Evolutionary conservation across 169 alveolate genomes (phyloP).

Genomic region (Theileria parva): DNA sequence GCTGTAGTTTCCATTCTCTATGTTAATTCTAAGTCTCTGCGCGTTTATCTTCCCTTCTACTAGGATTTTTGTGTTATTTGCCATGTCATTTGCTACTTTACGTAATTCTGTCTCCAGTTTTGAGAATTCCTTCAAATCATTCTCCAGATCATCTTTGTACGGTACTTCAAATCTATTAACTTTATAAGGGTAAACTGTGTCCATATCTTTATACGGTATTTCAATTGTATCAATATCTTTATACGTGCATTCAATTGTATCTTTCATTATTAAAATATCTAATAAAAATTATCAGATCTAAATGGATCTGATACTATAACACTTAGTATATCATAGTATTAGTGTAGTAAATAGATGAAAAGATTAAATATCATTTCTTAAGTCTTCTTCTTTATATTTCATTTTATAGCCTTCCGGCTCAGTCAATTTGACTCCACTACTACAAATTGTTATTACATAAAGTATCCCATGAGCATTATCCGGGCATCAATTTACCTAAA

Average conservation of each 20-base stretch:
- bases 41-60: neutral
- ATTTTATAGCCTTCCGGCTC: slow-evolving; percentile 47
- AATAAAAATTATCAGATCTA: neutral
- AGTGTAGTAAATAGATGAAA: too few relatives aligned
- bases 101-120: neutral
- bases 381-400: slow-evolving; percentile 58
- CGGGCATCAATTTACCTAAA: too few relatives aligned
- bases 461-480: too few relatives aligned
- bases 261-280: neutral
- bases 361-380: slow-evolving; percentile 27
- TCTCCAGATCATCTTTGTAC: neutral
- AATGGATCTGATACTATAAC: too few relatives aligned
- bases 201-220: too few relatives aligned
- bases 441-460: neutral
- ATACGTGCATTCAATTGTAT: too few relatives aligned
- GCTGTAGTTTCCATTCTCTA: neutral
- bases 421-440: slow-evolving; percentile 19
- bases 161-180: neutral
- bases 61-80: neutral
- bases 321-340: too few relatives aligned
- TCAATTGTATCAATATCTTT: too few relatives aligned
- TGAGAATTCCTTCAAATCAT: neutral
- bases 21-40: neutral
- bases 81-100: neutral
- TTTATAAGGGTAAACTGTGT: too few relatives aligned